These are phyloP conservation scores for Fusarium nodosum DNA, from an alignment of 2,329 filamentous ascomycete genomes.

Conservation along the genomic window DNA sequence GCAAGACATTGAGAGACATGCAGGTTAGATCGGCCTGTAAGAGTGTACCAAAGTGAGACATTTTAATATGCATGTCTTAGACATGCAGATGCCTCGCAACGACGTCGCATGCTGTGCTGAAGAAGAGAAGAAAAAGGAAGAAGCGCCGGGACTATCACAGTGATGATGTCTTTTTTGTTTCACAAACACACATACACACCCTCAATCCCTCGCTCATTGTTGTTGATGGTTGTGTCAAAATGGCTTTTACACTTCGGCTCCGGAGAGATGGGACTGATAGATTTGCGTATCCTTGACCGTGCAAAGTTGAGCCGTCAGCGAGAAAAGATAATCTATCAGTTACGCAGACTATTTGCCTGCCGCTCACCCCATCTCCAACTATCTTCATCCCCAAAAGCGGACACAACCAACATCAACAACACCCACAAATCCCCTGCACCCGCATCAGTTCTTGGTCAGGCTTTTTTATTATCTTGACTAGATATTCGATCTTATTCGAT, in stretches of 20 bases:
- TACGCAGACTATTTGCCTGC: constrained; percentile 25
- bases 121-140: constrained; percentile 22
- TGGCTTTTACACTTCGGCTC: constrained; percentile 17
- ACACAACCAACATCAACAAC: constrained; percentile 22
- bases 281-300: constrained; percentile 21
- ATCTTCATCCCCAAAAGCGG: constrained; percentile 27
- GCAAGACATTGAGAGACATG: constrained; percentile 49
- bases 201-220: background rate
- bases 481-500: constrained; percentile 32
- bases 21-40: constrained; percentile 54
- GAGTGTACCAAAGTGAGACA: constrained; percentile 56
- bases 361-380: constrained; percentile 19
- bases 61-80: constrained; percentile 53
- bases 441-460: constrained; percentile 44
- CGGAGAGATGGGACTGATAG: constrained; percentile 16
- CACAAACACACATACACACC: background rate
- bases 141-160: constrained; percentile 24
- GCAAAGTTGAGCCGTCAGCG: constrained; percentile 15
- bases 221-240: background rate
- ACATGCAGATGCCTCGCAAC: constrained; percentile 51
- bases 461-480: constrained; percentile 38
- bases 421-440: constrained; percentile 39
- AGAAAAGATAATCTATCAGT: constrained; percentile 38
- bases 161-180: constrained; percentile 5
- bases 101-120: constrained; percentile 45